Percentiles rank a stretch among this genome's conserved stretches.
These are phyloP conservation scores for Pythium brachiatum DNA, from an alignment of 352 stramenopile genomes.

Conservation along the genomic window DNA sequence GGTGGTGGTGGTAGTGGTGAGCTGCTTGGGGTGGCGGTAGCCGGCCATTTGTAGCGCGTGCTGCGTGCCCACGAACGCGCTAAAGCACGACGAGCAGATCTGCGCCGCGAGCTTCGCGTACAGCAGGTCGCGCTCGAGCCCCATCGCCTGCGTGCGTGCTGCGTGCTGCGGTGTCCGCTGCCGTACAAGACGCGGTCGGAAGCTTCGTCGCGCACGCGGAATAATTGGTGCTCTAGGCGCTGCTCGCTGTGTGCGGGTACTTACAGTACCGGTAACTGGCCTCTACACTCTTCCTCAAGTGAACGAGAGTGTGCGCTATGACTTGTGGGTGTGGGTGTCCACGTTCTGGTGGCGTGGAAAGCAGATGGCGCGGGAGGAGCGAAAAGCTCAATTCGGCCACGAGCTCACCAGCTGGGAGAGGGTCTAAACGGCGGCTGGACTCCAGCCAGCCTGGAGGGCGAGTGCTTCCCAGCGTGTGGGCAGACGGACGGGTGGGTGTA, in stretches of 20 bases:
- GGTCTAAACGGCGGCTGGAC: not conserved
- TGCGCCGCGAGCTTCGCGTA: slow-evolving; percentile 67
- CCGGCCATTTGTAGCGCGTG: slow-evolving; percentile 53
- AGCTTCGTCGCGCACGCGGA: not conserved
- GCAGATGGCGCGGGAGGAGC: not conserved
- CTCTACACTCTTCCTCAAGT: not conserved
- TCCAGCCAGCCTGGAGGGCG: not conserved
- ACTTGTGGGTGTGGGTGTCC: not conserved
- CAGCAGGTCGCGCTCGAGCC: slow-evolving; percentile 28
- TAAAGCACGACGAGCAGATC: slow-evolving; percentile 63
- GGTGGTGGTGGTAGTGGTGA: slow-evolving; percentile 3
- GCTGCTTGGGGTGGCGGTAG: slow-evolving; percentile 16
- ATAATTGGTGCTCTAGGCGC: not conserved
- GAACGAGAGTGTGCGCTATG: not conserved
- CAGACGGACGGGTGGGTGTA: too few species aligned
- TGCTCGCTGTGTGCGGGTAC: not conserved
- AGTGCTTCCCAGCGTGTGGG: not conserved
- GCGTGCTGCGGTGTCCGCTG: not conserved
- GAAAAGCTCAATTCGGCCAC: slow-evolving; percentile 3
- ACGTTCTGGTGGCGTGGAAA: slow-evolving; percentile 4
- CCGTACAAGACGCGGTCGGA: not conserved
- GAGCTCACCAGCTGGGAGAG: slow-evolving; percentile 4
- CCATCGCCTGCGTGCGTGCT: slow-evolving; percentile 11
- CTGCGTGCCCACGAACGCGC: slow-evolving; percentile 59
- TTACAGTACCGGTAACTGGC: not conserved